These are phyloP conservation scores for Arthrinium phaeospermum DNA, from an alignment of 2,329 filamentous ascomycete species.

Conservation along the genomic window DNA sequence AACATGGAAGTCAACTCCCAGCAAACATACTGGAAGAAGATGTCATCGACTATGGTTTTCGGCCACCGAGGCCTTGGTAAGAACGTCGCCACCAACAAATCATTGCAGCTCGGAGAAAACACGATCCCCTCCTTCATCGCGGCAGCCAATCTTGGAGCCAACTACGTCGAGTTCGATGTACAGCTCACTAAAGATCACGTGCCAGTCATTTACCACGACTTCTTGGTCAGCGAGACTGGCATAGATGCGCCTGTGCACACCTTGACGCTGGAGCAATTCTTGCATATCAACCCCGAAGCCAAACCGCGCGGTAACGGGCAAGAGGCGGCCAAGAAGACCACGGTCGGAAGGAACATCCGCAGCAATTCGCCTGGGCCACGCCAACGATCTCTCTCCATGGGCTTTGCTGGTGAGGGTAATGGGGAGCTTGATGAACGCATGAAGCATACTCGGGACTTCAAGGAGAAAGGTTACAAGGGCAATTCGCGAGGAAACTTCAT, in stretches of 20 bases:
- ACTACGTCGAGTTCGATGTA: conserved; percentile 82
- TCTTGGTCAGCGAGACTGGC: conserved; percentile 95
- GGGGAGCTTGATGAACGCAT: conserved; percentile 74
- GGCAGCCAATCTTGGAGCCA: conserved; percentile 87
- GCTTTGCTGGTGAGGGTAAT: conserved; percentile 50
- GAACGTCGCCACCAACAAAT: conserved; percentile 82
- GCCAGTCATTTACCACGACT: conserved; percentile 98
- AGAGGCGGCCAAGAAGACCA: conserved; percentile 33
- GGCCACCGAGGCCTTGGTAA: conserved; percentile 82
- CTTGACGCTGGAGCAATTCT: conserved; percentile 91
- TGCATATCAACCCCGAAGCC: conserved; percentile 76
- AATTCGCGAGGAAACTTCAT: conserved; percentile 95
- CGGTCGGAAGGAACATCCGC: conserved; percentile 33
- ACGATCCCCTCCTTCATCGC: conserved; percentile 96
- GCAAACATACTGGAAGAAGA: conserved; percentile 95
- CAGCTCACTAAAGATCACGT: conserved; percentile 99
- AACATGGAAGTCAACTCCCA: conserved; percentile 91
- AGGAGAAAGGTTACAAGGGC: conserved; percentile 92
- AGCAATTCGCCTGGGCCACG: conserved; percentile 40
- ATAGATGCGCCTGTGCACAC: conserved; percentile 97
- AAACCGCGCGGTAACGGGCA: conserved; percentile 37
- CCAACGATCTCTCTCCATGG: conserved; percentile 62
- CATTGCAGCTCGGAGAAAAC: conserved; percentile 94
- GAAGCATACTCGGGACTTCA: conserved; percentile 96
- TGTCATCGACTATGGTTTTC: conserved; percentile 84